phyloP scores from a whole-genome alignment of 139 green algal species.

The Tetradesmus lagerheimii region DNA sequence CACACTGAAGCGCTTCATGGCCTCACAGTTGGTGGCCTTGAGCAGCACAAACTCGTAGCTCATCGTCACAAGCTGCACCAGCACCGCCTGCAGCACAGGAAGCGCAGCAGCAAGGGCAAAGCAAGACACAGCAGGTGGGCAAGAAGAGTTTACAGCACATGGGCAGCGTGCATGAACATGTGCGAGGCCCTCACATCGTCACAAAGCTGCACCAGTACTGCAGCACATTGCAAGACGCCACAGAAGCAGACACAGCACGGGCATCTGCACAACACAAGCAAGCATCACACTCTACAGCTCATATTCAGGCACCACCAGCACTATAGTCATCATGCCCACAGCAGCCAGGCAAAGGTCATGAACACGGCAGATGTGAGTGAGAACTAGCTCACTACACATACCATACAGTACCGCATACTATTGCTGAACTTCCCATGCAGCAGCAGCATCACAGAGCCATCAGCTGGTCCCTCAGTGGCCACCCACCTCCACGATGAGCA shows the following conservation, averaged over 20 bases:
- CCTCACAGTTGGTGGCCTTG: slow-evolving; percentile 1
- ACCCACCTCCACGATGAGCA: slow-evolving; percentile 33
- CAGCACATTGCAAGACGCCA: not conserved
- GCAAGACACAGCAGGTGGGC: not conserved
- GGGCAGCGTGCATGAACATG: not conserved
- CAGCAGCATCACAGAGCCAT: too few species aligned
- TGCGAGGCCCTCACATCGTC: not conserved
- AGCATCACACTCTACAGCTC: too few species aligned
- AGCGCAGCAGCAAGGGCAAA: not conserved
- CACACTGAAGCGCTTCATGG: slow-evolving; percentile 46
- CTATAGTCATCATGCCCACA: too few species aligned
- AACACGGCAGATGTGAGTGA: too few species aligned
- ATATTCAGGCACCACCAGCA: too few species aligned
- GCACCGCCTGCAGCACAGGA: slow-evolving; percentile 18
- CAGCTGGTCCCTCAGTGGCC: too few species aligned
- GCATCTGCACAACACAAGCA: not conserved
- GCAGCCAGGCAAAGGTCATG: too few species aligned
- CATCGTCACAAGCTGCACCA: slow-evolving; percentile 24
- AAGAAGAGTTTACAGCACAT: not conserved
- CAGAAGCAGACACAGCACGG: not conserved
- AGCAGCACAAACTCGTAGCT: slow-evolving; percentile 34
- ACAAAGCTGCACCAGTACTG: too few species aligned
- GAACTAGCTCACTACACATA: too few species aligned
- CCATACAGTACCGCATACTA: too few species aligned
- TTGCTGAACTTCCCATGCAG: too few species aligned